These are phyloP conservation scores for Discostella pseudostelligera DNA, from an alignment of 108 stramenopile species.

Conservation along the genomic window DNA sequence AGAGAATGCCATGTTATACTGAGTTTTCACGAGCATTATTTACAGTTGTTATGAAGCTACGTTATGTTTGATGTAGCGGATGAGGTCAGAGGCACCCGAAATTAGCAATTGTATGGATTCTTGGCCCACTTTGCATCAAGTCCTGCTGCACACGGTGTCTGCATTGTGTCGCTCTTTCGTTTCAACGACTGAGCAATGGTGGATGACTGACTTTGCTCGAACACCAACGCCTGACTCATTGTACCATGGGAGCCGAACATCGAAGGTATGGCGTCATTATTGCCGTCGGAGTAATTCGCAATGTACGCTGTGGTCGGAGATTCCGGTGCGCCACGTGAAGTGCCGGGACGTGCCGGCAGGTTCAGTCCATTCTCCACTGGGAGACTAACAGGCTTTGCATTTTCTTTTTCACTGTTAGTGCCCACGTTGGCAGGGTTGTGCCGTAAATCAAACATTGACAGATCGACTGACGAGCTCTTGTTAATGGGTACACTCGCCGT, in stretches of 20 bases:
- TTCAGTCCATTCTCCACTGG: constrained; percentile 17
- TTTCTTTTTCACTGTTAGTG: constrained; percentile 2
- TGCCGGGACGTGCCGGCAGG: constrained; percentile 31
- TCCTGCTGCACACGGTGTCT: background rate
- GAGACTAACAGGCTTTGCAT: constrained; percentile 8
- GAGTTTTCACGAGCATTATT: too few species aligned
- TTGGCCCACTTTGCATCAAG: constrained; percentile 13
- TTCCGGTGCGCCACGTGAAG: constrained; percentile 18
- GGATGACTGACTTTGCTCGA: background rate
- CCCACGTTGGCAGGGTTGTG: background rate
- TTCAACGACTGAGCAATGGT: constrained; percentile 23
- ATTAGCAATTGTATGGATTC: constrained; percentile 39
- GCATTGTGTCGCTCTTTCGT: constrained; percentile 26
- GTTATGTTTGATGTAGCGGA: background rate
- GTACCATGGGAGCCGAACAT: constrained; percentile 14
- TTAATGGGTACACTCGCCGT: background rate
- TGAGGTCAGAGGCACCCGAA: too few species aligned
- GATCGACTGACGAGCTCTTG: background rate
- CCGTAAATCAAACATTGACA: background rate
- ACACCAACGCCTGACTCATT: constrained; percentile 6
- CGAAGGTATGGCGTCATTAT: constrained; percentile 9
- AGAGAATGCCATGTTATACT: too few species aligned
- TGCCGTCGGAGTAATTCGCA: constrained; percentile 6
- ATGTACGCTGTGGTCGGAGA: constrained; percentile 10
- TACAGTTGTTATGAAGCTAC: too few species aligned